A percentile compares a stretch with the other conserved stretches of the same genome.
Conservation (phyloP, 176 grass and related monocot species). For the Ampelocalamus luodianensis region DNA sequence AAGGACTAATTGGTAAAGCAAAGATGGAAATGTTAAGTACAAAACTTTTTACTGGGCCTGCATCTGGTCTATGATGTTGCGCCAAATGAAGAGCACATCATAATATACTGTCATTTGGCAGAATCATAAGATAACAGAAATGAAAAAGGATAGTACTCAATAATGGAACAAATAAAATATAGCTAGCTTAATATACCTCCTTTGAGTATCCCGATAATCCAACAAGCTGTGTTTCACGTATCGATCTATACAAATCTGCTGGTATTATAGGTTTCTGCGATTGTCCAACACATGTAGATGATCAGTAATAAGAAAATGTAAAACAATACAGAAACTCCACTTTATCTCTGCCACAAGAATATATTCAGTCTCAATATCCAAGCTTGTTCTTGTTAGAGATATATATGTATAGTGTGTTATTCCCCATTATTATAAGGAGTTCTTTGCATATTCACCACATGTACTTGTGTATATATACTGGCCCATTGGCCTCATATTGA, state of each 20-base stretch:
- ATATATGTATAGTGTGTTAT: no score
- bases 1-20: background rate
- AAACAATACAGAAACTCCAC: background rate
- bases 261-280: constrained; percentile 83
- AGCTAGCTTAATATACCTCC: constrained; percentile 51
- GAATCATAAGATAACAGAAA: constrained; percentile 12
- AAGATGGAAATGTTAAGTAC: background rate
- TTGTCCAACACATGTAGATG: constrained; percentile 34
- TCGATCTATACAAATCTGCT: constrained; percentile 63
- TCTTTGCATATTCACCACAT: no score
- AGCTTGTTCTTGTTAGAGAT: constrained; percentile 1
- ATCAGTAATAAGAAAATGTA: constrained; percentile 28
- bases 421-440: no score
- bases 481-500: no score
- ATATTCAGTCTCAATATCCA: constrained; percentile 11
- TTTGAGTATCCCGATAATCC: constrained; percentile 81
- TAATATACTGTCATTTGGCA: background rate
- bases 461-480: no score
- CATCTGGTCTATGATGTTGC: background rate
- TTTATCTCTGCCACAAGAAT: background rate
- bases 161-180: constrained; percentile 23
- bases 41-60: background rate
- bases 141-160: constrained; percentile 16
- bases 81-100: background rate
- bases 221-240: constrained; percentile 75